phyloP scores from a whole-genome alignment of 225 moss, liverwort and hornwort species.

The Pseudoscleropodium purum region DNA sequence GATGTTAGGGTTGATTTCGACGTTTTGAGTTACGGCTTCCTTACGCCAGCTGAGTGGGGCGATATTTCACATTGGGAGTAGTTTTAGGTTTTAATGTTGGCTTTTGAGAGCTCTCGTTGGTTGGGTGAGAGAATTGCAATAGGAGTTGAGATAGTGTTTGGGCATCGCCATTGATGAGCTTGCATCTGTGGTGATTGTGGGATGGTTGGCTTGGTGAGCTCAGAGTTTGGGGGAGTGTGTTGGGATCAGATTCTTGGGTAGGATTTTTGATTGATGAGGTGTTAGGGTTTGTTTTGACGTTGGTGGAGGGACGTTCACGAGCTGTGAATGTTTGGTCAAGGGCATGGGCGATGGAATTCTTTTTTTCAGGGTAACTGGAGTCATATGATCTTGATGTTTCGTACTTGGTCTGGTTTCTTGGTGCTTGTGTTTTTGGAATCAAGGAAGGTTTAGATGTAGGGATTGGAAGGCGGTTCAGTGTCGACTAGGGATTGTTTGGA shows the following conservation, averaged over 20 bases:
- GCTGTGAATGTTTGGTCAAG: not conserved
- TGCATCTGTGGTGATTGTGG: not conserved
- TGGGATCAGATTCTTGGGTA: not conserved
- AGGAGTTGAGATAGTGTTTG: not conserved
- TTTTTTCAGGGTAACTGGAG: not conserved
- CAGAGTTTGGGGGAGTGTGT: not conserved
- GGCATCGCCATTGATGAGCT: not conserved
- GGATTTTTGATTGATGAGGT: not conserved
- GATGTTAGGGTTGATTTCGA: not conserved
- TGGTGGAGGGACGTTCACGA: not conserved
- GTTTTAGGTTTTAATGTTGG: not conserved
- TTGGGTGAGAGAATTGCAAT: not conserved
- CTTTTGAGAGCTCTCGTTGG: not conserved
- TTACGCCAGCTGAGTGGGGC: no score
- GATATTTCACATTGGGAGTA: not conserved
- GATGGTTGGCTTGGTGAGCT: not conserved
- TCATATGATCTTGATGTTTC: not conserved
- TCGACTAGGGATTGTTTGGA: not conserved
- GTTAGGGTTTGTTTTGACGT: not conserved
- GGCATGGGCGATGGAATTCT: not conserved
- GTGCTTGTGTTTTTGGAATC: not conserved
- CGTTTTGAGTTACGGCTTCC: not conserved
- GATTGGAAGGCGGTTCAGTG: not conserved
- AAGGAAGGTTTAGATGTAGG: not conserved
- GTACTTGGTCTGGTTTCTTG: not conserved